These are phyloP conservation scores for Silene noctiflora DNA, from an alignment of 179 eudicot genomes.

Conservation along the genomic window DNA sequence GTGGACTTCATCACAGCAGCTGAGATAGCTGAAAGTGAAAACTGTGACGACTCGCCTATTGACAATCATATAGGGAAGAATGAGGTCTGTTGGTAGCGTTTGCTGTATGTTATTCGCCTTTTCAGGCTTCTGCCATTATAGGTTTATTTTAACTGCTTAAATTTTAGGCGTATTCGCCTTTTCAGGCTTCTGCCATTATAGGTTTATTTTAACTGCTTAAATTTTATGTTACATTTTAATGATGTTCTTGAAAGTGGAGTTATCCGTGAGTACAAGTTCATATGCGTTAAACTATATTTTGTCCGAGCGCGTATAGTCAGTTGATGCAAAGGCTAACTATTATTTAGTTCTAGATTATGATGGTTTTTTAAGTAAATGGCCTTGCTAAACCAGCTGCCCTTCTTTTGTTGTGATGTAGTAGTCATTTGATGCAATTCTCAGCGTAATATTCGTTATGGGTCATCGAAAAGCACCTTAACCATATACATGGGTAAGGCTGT, in stretches of 20 bases:
- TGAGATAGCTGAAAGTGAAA: slow-evolving; percentile 63
- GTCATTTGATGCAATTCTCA: background rate
- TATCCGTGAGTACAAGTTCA: background rate
- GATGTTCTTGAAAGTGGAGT: background rate
- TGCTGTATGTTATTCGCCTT: background rate
- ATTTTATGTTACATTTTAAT: slow-evolving; percentile 1
- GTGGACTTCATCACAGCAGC: slow-evolving; percentile 90
- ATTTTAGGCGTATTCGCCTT: background rate
- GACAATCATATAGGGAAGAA: slow-evolving; percentile 33
- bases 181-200: background rate
- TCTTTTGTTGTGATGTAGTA: background rate
- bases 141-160: background rate
- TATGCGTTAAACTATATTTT: background rate
- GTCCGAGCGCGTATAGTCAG: background rate
- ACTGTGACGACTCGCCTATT: slow-evolving; percentile 29
- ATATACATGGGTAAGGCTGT: background rate
- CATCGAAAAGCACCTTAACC: background rate
- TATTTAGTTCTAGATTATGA: background rate
- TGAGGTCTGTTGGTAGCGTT: slow-evolving; percentile 45
- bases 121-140: background rate
- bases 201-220: background rate
- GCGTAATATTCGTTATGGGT: background rate
- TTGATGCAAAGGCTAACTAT: background rate
- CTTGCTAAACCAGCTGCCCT: background rate
- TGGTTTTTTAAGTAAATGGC: background rate